Conservation (phyloP, 331 rosid species). For the Erythrophleum ivorense region DNA sequence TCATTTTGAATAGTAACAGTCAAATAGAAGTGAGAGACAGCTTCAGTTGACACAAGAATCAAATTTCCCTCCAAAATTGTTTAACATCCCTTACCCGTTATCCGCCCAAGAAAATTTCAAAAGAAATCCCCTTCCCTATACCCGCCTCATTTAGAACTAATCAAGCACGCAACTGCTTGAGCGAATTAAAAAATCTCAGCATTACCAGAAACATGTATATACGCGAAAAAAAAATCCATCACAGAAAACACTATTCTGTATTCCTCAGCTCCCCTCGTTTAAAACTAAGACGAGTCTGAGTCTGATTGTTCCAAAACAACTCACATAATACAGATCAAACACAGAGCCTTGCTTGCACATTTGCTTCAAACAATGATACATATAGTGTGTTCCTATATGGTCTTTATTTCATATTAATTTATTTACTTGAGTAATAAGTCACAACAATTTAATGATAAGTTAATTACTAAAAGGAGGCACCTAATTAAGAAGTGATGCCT, state of each 20-base stretch:
- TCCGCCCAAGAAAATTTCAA: not conserved
- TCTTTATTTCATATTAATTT: too few relatives aligned
- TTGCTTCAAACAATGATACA: not conserved
- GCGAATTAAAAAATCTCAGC: not conserved
- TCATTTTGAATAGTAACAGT: not conserved
- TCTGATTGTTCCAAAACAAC: constrained; percentile 3
- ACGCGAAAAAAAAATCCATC: too few relatives aligned
- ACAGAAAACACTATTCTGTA: too few relatives aligned
- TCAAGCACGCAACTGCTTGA: not conserved
- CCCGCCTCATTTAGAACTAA: not conserved
- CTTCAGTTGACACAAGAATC: not conserved
- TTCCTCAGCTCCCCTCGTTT: too few relatives aligned
- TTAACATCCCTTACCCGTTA: not conserved
- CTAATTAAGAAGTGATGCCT: too few relatives aligned
- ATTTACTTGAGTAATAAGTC: too few relatives aligned
- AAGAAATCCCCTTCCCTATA: not conserved
- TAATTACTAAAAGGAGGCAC: too few relatives aligned
- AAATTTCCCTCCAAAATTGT: not conserved
- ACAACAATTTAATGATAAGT: too few relatives aligned
- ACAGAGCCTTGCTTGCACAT: not conserved
- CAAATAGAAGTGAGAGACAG: not conserved
- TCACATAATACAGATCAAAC: not conserved
- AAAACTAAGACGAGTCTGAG: not conserved
- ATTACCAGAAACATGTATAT: not conserved
- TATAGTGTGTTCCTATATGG: too few relatives aligned